These are phyloP conservation scores for Coemansia sp. DNA, from an alignment of 192 early-diverging fungal genomes.

Conservation along the genomic window DNA sequence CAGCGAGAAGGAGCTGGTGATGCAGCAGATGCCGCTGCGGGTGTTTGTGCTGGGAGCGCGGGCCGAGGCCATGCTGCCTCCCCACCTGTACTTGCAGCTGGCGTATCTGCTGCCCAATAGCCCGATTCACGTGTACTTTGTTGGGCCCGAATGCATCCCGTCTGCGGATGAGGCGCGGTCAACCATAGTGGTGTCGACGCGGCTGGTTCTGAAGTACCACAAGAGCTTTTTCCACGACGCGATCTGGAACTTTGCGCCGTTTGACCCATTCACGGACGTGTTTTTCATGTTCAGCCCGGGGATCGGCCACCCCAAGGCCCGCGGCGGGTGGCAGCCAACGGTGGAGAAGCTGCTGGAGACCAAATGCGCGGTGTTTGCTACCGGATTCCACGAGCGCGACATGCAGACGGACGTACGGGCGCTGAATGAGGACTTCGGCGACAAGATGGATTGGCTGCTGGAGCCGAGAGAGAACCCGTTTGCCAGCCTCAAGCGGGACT, in stretches of 20 bases:
- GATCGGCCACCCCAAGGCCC: slow-evolving; percentile 60
- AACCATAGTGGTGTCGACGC: slow-evolving; percentile 51
- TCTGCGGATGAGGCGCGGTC: slow-evolving; percentile 55
- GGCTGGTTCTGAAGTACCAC: slow-evolving; percentile 67
- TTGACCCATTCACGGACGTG: slow-evolving; percentile 74
- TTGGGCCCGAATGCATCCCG: slow-evolving; percentile 71
- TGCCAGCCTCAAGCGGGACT: slow-evolving; percentile 68
- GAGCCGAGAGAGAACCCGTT: slow-evolving; percentile 66
- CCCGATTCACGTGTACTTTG: slow-evolving; percentile 75
- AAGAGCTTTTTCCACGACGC: slow-evolving; percentile 63
- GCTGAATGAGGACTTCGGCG: slow-evolving; percentile 57
- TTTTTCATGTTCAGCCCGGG: slow-evolving; percentile 81
- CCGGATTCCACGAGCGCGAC: slow-evolving; percentile 71
- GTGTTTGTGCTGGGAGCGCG: slow-evolving; percentile 70
- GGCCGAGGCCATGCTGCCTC: slow-evolving; percentile 72
- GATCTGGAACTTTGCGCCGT: slow-evolving; percentile 59
- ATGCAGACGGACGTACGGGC: slow-evolving; percentile 60
- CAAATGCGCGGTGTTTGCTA: slow-evolving; percentile 75
- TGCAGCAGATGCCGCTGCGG: slow-evolving; percentile 61
- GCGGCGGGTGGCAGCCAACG: slow-evolving; percentile 64
- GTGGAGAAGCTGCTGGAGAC: slow-evolving; percentile 66
- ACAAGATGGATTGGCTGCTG: slow-evolving; percentile 72
- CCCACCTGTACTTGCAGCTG: slow-evolving; percentile 71
- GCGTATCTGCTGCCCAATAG: slow-evolving; percentile 69
- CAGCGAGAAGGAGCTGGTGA: slow-evolving; percentile 53